phyloP scores from a whole-genome alignment of 352 stramenopile species.

The Pythium diclinum region DNA sequence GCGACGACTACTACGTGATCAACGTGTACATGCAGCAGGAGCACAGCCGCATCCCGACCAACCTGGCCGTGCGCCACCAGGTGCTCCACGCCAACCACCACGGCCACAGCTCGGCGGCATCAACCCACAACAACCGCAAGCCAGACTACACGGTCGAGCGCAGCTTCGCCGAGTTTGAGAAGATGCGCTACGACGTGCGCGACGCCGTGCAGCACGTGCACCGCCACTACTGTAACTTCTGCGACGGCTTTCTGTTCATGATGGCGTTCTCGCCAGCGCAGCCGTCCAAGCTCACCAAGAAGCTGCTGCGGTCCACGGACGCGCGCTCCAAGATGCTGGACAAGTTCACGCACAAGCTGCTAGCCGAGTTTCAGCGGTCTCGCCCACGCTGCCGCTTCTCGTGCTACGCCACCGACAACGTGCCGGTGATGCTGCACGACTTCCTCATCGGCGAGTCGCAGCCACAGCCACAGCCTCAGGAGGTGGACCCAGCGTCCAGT shows the following conservation, averaged over 20 bases:
- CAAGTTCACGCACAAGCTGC: conserved; percentile 45
- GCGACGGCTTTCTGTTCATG: conserved; percentile 53
- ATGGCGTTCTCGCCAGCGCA: conserved; percentile 50
- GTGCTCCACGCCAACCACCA: conserved; percentile 9
- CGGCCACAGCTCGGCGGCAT: neutral
- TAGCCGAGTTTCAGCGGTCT: conserved; percentile 44
- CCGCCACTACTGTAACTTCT: conserved; percentile 55
- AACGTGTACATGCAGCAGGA: conserved; percentile 58
- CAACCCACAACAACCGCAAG: neutral
- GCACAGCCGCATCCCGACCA: conserved; percentile 49
- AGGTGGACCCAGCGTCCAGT: conserved; percentile 6
- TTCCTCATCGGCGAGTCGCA: conserved; percentile 17
- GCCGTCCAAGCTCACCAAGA: conserved; percentile 41
- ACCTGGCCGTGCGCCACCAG: conserved; percentile 6
- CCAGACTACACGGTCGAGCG: conserved; percentile 55
- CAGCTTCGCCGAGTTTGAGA: conserved; percentile 63
- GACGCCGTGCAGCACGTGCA: conserved; percentile 32
- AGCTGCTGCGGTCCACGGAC: conserved; percentile 21
- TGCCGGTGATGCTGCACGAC: conserved; percentile 38
- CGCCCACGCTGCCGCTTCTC: conserved; percentile 42
- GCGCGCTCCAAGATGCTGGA: conserved; percentile 42
- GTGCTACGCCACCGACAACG: conserved; percentile 44
- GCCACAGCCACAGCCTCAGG: neutral
- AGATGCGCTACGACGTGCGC: conserved; percentile 48
- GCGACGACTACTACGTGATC: conserved; percentile 34